Evolutionary conservation across 768 basidiomycete species (phyloP), one percentile per base, ranked within the genome.

Genomic region (Pisolithus sp.): DNA sequence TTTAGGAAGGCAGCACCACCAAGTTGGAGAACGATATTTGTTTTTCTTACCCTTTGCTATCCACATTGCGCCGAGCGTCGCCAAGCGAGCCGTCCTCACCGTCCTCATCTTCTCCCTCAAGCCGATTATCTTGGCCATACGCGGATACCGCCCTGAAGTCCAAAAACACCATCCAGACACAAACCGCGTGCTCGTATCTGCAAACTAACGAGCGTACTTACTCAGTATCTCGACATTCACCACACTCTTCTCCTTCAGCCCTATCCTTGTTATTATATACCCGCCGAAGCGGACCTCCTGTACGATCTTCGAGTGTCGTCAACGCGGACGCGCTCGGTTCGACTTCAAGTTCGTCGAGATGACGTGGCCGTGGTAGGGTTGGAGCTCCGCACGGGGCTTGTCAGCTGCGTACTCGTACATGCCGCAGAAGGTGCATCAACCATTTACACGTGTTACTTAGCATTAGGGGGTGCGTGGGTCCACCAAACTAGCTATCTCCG

Each of bases 1-100:
- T 40, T 72, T 94, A 12, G 88, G 90, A 10, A 72, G 90, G 48
- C 90, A 92, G 68, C 90, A 90, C 68, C 93, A 93, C 65, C 88
- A 92, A 62, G 86, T 85, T 0, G 79, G 20, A 7, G 89, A 93
- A 65, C 79, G 74, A 40, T 78, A 80, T 38, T 78, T 92, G 9
- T 72, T 93, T 8, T 71, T 87, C 31, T 69, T 71, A 1, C 89
- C 90, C 0, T 67, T 94, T n/a, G 69, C 70, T 31, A 31, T 31
- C 9, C 30, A 31, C 7, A 10, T 10, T 31, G 10, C 30, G 7
- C 2, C 30, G 30, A 30, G 2, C 6, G 17, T 9, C 5, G 38
- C 20, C 15, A 39, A 39, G 7, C 38, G 20, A 5, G 15, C 6
- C 10, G 20, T 39, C 38, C 20, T 39, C n/a, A 15, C 6, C 38